Percentiles rank a stretch among this genome's conserved stretches.
Conservation (phyloP, 352 stramenopile genomes). For the Pythium utonaiense region DNA sequence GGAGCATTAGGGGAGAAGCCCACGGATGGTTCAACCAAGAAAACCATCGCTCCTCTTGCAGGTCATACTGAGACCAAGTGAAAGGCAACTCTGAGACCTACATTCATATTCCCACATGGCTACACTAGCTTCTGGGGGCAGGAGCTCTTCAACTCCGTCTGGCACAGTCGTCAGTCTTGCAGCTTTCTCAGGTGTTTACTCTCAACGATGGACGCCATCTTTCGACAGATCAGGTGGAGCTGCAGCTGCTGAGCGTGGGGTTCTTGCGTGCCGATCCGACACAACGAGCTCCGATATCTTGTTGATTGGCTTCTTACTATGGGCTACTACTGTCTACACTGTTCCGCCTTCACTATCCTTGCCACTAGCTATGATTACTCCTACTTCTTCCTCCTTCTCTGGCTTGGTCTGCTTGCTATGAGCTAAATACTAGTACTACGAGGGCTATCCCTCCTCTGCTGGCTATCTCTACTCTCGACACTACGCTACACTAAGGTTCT, state of each 20-base stretch:
- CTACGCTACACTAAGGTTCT: constrained; percentile 4
- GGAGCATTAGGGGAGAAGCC: neutral
- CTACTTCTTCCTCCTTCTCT: neutral
- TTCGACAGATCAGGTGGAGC: constrained; percentile 10
- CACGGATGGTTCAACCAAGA: too few species aligned
- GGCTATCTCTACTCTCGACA: neutral
- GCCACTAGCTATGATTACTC: neutral
- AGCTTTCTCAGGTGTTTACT: too few species aligned
- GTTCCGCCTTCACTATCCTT: neutral
- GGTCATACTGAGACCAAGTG: neutral
- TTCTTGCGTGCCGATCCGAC: neutral
- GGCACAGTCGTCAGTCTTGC: neutral
- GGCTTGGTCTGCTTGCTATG: neutral
- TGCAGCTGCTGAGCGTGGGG: neutral
- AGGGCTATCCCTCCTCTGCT: neutral
- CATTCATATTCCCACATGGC: neutral
- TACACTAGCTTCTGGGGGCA: neutral
- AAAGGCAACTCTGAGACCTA: neutral
- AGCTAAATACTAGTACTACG: constrained; percentile 10
- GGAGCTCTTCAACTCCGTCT: neutral
- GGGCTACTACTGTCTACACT: neutral
- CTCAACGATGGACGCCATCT: too few species aligned
- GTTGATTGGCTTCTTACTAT: neutral
- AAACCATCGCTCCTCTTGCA: neutral
- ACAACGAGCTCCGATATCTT: neutral